phyloP scores from a whole-genome alignment of 202 grass and related monocot species.

The Setaria viridis region DNA sequence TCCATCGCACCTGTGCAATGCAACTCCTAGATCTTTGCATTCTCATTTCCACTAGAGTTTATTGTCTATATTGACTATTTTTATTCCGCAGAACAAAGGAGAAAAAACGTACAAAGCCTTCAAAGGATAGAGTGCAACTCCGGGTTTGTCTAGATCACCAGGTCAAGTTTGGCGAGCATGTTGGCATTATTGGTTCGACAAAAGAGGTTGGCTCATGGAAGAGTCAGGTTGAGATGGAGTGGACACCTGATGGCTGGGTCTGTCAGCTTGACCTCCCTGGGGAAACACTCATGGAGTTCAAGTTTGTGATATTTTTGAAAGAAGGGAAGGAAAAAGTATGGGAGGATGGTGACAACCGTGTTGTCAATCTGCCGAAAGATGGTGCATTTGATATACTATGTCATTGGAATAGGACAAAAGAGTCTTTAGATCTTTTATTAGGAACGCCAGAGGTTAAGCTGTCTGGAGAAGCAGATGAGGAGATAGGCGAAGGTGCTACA shows the following conservation, averaged over 20 bases:
- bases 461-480: slow-evolving; percentile 16
- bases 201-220: slow-evolving; percentile 87
- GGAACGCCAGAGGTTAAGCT: slow-evolving; percentile 41
- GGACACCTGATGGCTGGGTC: slow-evolving; percentile 81
- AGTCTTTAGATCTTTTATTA: slow-evolving; percentile 55
- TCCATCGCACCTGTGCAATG: background rate
- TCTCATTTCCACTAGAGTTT: slow-evolving; percentile 17
- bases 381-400: slow-evolving; percentile 71
- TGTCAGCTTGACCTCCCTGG: slow-evolving; percentile 64
- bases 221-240: slow-evolving; percentile 65
- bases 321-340: slow-evolving; percentile 65
- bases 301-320: slow-evolving; percentile 73
- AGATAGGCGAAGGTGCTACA: background rate
- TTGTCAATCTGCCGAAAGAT: slow-evolving; percentile 61
- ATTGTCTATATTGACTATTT: background rate
- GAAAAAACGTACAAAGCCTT: slow-evolving; percentile 28
- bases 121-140: slow-evolving; percentile 53
- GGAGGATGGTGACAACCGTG: slow-evolving; percentile 78
- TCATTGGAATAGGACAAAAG: slow-evolving; percentile 81
- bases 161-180: slow-evolving; percentile 89
- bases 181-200: slow-evolving; percentile 71
- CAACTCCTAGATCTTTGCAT: background rate
- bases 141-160: slow-evolving; percentile 71
- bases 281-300: slow-evolving; percentile 66
- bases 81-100: slow-evolving; percentile 63